Evolutionary conservation across 768 basidiomycete species (phyloP), one percentile per base, ranked within the genome.

Genomic region (Mycena indigotica): DNA sequence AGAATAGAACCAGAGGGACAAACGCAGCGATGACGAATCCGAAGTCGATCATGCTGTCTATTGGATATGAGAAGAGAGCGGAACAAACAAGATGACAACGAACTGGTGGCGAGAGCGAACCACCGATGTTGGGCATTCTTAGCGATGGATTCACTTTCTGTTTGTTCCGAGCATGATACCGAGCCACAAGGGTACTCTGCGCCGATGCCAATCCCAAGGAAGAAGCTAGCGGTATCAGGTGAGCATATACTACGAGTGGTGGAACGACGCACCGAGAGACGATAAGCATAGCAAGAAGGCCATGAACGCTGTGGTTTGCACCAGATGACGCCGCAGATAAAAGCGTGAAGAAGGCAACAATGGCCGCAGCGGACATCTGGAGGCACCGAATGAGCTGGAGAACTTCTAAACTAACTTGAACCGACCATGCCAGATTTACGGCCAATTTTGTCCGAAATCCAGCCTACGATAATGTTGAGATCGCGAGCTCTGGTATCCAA

Each of bases 101-200:
- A 72, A 93, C 94, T 97, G 6, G 95, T 96, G 15, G 95, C 91
- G 26, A 93, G 80, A 4, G 89, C 86, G 67, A 97, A 88, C 84
- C 93, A 92, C 52, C 87, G 75, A 70, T 95, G 89, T 66, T 93
- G 95, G 4, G 89, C 81, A 52, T 85, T 85, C 73, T 91, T 93
- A 63, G 72, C 78, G 65, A 96, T 88, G 8, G 83, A 84, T 8
- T 83, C 78, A 69, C 91, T 89, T 70, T 97, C 95, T 2, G 93
- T 90, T 66, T 93, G 91, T 67, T 97, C 95, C 2, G 91, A 88
- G 5, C 88, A 89, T 4, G 93, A 90, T 16, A 94, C 91, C 0
- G 88, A 89, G 24, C 95, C 94, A 60, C 91, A 92, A 5, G 95
- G 95, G 63, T 95, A 95, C 70, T 92, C 91, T 4, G 90, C 91